phyloP scores from a whole-genome alignment of 495 filamentous ascomycete species.

The Neurospora sp. region DNA sequence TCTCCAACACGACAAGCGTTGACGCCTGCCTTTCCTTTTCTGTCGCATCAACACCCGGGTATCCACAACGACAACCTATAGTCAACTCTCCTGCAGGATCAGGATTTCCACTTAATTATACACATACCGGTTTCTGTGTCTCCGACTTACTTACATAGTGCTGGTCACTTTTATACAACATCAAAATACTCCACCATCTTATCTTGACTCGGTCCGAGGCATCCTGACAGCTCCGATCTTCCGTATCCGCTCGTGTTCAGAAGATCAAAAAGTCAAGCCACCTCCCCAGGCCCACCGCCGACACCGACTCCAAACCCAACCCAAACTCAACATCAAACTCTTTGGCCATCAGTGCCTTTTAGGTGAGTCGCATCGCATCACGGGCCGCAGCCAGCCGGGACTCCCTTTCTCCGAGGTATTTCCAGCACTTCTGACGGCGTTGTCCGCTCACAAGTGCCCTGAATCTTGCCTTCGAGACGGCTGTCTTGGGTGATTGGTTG shows the following conservation, averaged over 20 bases:
- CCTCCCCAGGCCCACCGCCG: not conserved
- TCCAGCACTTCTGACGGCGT: conserved; percentile 11
- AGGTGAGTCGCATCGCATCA: not conserved
- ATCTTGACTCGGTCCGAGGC: not conserved
- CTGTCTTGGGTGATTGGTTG: conserved; percentile 11
- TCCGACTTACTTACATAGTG: not conserved
- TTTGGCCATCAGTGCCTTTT: not conserved
- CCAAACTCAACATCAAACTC: not conserved
- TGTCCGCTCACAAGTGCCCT: conserved; percentile 10
- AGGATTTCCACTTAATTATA: conserved; percentile 3
- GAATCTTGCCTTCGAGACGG: conserved; percentile 1
- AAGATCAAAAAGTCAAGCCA: not conserved
- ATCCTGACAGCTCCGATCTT: not conserved
- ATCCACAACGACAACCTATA: not conserved
- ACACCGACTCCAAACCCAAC: not conserved
- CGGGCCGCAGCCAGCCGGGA: not conserved
- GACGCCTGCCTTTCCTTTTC: not conserved
- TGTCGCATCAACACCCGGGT: not conserved
- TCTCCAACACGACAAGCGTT: not conserved
- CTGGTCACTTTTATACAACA: not conserved
- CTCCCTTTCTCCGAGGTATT: conserved; percentile 10
- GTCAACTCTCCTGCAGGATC: conserved; percentile 10
- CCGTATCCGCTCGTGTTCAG: not conserved
- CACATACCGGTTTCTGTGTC: not conserved
- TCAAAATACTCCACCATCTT: not conserved